phyloP scores from a whole-genome alignment of 2,329 filamentous ascomycete species.

The Plectosphaerella sp. region DNA sequence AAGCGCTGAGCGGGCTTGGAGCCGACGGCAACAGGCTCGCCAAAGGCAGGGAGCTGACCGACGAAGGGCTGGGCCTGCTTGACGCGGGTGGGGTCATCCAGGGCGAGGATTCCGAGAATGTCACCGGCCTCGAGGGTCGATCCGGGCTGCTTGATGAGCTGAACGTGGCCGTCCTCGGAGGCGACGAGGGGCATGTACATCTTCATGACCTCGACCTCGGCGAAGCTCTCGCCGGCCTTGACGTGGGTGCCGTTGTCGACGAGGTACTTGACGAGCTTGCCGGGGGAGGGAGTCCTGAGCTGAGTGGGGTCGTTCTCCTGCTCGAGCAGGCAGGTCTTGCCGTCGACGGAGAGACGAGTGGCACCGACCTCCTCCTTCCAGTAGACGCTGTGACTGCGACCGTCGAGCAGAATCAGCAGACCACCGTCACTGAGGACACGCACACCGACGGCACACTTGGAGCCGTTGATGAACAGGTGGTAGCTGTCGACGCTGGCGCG shows the following conservation, averaged over 20 bases:
- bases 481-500: conserved; percentile 90
- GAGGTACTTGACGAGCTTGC: conserved; percentile 97
- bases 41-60: conserved; percentile 82
- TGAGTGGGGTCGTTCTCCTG: conserved; percentile 99
- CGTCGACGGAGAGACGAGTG: conserved; percentile 91
- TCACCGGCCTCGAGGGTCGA: conserved; percentile 97
- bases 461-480: conserved; percentile 98
- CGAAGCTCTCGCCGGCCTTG: conserved; percentile 85
- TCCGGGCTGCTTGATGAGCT: conserved; percentile 98
- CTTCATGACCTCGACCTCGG: conserved; percentile 99
- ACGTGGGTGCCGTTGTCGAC: conserved; percentile 95
- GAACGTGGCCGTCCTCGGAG: conserved; percentile 91
- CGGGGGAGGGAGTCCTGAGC: conserved; percentile 87
- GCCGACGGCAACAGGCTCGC: conserved; percentile 80
- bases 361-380: conserved; percentile 99
- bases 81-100: conserved; percentile 93
- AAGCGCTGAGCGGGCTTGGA: conserved; percentile 91
- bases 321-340: conserved; percentile 96
- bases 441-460: conserved; percentile 90
- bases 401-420: conserved; percentile 82
- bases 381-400: conserved; percentile 96
- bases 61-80: conserved; percentile 95
- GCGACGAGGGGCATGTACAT: conserved; percentile 99
- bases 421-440: conserved; percentile 91
- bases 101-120: conserved; percentile 92